Conservation (phyloP, 2,329 filamentous ascomycete genomes). For the Fusarium verrucosum region DNA sequence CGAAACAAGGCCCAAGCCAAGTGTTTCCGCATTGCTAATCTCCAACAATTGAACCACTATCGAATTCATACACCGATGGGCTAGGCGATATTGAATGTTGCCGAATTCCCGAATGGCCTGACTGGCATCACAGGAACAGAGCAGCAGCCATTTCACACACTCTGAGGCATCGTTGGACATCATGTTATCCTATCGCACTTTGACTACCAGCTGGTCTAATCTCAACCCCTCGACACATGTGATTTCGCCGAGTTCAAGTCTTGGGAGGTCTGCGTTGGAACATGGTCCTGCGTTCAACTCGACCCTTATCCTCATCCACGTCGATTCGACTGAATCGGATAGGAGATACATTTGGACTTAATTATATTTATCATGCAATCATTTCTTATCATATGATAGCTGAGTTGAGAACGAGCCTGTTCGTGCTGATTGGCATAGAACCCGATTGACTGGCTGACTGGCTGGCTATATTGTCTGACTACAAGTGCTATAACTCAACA, state of each 20-base stretch:
- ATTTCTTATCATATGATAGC: background rate
- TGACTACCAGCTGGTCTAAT: too few species aligned
- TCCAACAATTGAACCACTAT: conserved; percentile 12
- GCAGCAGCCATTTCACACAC: background rate
- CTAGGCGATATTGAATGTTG: conserved; percentile 6
- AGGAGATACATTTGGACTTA: background rate
- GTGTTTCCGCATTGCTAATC: conserved; percentile 20
- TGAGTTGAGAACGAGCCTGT: background rate
- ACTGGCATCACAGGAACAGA: conserved; percentile 4
- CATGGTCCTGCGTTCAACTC: background rate
- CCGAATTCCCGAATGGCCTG: conserved; percentile 17
- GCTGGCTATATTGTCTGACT: background rate
- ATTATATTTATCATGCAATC: background rate
- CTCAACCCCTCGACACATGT: too few species aligned
- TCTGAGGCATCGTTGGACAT: background rate
- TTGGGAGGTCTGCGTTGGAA: background rate
- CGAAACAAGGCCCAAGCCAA: background rate
- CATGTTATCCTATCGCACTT: background rate
- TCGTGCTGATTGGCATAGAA: background rate
- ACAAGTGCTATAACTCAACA: background rate
- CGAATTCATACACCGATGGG: background rate
- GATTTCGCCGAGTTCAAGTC: too few species aligned
- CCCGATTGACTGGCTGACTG: background rate
- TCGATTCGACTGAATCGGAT: background rate
- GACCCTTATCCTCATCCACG: background rate